Evolutionary conservation across 192 early-diverging fungal species (phyloP), one percentile per base, ranked within the genome.

Genomic region (Coemansia sp.): DNA sequence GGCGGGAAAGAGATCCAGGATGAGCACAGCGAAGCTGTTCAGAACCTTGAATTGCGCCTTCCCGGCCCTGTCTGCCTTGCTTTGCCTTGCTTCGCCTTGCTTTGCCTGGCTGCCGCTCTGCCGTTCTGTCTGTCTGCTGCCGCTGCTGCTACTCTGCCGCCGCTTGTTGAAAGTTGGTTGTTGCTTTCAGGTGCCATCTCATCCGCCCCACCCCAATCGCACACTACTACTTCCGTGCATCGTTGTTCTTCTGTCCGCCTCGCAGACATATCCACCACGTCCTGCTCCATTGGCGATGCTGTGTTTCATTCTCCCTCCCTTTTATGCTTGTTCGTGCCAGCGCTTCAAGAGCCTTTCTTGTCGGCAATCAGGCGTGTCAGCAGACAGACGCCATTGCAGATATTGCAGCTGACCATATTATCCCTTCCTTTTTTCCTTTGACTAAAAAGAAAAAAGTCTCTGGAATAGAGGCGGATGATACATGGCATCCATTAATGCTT

Each of bases 31-130:
- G 77, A 79, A 79, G 61, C 67, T 52, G 72, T 74, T 48, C 68
- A 79, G 77, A 79, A 79, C 77, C 51, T 63, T 74, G 77, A 79
- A 79, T 73, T 60, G 54, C 61, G 43, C 60, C 57, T 67, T 66
- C 22, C 54, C 49, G n/a, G 36, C 61, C 42, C 49, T 49, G 47
- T 21, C 62, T 22, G 45, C 45, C 45, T 21, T 15, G 22, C 43
- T 32, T n/a, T 48, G 62, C 62, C 43, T 51, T 26, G 26, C 26
- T 26, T 26, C 26, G 26, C 26, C 43, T 51, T 26, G 26, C 26
- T 26, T 26, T 3, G 26, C 26, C 42, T 9, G 13, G 18, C 42
- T 32, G 40, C 48, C 48, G 45, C 46, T 49, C 48, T 43, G 45
- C 46, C 45, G n/a, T 42, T 36, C 49, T 36, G 62, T n/a, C 49